Conservation (phyloP, 495 filamentous ascomycete genomes). For the Annulohypoxylon stygium region DNA sequence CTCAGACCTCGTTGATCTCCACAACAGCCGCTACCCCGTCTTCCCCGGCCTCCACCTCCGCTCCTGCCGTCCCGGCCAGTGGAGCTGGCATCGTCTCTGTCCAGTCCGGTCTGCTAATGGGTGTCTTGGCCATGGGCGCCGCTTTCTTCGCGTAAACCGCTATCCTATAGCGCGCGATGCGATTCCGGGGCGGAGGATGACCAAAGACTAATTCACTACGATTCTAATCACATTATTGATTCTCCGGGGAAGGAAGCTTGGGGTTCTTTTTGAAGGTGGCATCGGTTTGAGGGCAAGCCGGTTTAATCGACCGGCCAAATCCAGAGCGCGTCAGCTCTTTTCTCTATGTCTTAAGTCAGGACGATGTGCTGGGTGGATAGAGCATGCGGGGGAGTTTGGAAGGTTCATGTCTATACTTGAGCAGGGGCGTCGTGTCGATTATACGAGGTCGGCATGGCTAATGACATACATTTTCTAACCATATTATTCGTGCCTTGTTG, state of each 20-base stretch:
- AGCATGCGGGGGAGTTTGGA: constrained; percentile 47
- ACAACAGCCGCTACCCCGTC: constrained; percentile 29
- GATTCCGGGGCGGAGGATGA: constrained; percentile 12
- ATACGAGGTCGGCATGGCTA: constrained; percentile 26
- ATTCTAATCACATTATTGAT: constrained; percentile 42
- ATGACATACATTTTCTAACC: constrained; percentile 45
- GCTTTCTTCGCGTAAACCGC: constrained; percentile 58
- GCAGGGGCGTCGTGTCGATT: constrained; percentile 28
- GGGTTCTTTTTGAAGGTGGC: constrained; percentile 34
- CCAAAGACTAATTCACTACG: constrained; percentile 17
- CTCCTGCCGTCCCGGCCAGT: constrained; percentile 45
- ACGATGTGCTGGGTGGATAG: constrained; percentile 28
- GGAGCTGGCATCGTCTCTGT: constrained; percentile 54
- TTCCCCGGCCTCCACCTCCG: constrained; percentile 2
- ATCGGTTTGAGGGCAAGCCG: constrained; percentile 37
- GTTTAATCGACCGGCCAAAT: constrained; percentile 35
- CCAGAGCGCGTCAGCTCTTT: constrained; percentile 42
- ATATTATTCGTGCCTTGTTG: background rate
- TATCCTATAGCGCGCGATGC: background rate
- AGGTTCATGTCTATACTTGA: constrained; percentile 43
- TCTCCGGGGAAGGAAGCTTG: constrained; percentile 45
- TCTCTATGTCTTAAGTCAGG: constrained; percentile 39
- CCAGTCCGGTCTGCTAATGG: constrained; percentile 58
- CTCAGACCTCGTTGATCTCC: constrained; percentile 40
- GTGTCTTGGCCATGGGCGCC: constrained; percentile 57